These are phyloP conservation scores for Trichoderma reesei DNA, from an alignment of 495 filamentous ascomycete species.

Conservation along the genomic window DNA sequence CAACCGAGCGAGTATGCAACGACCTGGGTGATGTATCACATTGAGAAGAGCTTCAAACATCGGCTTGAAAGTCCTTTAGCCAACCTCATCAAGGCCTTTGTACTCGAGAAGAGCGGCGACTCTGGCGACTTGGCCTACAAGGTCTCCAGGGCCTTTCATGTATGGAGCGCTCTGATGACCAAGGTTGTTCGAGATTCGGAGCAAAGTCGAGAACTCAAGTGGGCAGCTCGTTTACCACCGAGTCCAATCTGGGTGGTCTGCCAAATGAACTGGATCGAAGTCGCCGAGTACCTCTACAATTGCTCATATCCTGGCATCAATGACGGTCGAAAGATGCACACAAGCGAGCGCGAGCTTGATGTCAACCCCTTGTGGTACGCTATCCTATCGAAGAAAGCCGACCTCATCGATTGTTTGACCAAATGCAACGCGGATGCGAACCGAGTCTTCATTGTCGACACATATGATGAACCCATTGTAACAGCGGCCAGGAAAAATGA, in stretches of 20 bases:
- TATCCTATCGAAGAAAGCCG: background rate
- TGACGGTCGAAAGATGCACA: background rate
- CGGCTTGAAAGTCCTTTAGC: background rate
- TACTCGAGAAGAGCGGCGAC: background rate
- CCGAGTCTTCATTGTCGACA: background rate
- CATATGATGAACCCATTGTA: background rate
- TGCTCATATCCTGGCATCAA: background rate
- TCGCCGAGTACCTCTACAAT: conserved; percentile 6
- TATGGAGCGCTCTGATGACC: background rate
- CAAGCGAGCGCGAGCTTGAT: background rate
- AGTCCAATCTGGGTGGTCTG: conserved; percentile 5
- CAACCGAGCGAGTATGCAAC: background rate
- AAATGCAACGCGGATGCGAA: background rate
- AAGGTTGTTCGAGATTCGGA: background rate
- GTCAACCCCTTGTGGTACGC: background rate
- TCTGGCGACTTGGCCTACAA: background rate
- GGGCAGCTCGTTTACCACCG: background rate
- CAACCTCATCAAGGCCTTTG: background rate
- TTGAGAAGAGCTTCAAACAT: background rate
- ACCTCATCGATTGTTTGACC: background rate
- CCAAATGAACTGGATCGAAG: conserved; percentile 3
- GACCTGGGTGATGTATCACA: background rate
- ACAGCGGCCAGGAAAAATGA: background rate
- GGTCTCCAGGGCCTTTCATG: background rate
- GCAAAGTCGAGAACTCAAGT: background rate